A percentile compares a stretch with the other conserved stretches of the same genome.
Conservation (phyloP, 192 early-diverging fungal genomes). For the Backusella luteola region DNA sequence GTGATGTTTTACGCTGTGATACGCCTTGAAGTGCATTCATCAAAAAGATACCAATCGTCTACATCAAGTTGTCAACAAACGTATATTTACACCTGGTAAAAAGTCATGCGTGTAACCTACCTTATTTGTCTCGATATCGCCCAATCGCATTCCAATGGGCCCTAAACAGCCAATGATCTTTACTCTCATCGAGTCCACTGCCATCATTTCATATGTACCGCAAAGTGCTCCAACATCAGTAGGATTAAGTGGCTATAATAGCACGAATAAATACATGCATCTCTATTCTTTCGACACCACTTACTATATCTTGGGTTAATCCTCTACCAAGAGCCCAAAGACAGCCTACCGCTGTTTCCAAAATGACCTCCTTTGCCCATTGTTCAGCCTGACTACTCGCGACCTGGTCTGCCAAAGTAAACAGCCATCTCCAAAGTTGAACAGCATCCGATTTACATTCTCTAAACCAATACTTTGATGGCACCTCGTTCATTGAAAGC, state of each 20-base stretch:
- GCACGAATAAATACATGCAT: not conserved
- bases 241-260: constrained; percentile 36
- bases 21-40: constrained; percentile 46
- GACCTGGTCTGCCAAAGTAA: constrained; percentile 33
- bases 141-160: constrained; percentile 68
- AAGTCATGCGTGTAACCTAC: constrained; percentile 32
- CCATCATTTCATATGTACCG: constrained; percentile 41
- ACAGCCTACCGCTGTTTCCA: constrained; percentile 65
- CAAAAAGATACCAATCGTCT: constrained; percentile 70
- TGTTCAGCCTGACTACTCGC: constrained; percentile 23
- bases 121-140: constrained; percentile 64
- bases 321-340: constrained; percentile 78
- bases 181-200: constrained; percentile 52
- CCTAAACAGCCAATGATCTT: constrained; percentile 77
- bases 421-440: constrained; percentile 59
- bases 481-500: constrained; percentile 66
- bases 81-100: not conserved
- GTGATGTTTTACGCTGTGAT: constrained; percentile 22
- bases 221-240: constrained; percentile 45
- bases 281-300: not conserved
- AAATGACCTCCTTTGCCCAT: constrained; percentile 25
- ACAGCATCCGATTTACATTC: constrained; percentile 42
- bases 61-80: not conserved
- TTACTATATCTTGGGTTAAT: constrained; percentile 54
- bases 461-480: constrained; percentile 64